Conservation (phyloP, 2,329 filamentous ascomycete genomes). For the Colletotrichum sojae region DNA sequence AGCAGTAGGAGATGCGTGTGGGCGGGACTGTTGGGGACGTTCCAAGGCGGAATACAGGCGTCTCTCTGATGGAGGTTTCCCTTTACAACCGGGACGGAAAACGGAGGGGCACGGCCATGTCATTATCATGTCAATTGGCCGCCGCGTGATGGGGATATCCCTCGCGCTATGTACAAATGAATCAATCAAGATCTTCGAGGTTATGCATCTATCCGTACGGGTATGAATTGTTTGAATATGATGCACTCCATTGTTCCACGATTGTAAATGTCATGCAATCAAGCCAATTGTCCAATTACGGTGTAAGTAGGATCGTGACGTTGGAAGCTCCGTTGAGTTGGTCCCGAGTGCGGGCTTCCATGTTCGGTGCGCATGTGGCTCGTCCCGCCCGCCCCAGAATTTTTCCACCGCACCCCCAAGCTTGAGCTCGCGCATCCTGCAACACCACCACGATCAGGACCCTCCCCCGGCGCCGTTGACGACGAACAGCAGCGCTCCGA, state of each 20-base stretch:
- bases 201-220: slow-evolving; percentile 35
- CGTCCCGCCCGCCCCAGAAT: slow-evolving; percentile 42
- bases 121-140: slow-evolving; percentile 30
- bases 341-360: slow-evolving; percentile 5
- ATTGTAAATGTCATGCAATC: not conserved
- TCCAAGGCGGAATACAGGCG: slow-evolving; percentile 3
- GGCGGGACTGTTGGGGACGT: slow-evolving; percentile 16
- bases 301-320: not conserved
- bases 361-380: slow-evolving; percentile 33
- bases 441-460: slow-evolving; percentile 24
- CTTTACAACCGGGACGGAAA: slow-evolving; percentile 16
- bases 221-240: not conserved
- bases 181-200: slow-evolving; percentile 34
- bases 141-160: slow-evolving; percentile 36
- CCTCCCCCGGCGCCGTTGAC: slow-evolving; percentile 3
- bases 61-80: slow-evolving; percentile 27
- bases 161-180: slow-evolving; percentile 40
- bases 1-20: slow-evolving; percentile 54
- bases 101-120: slow-evolving; percentile 25
- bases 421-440: slow-evolving; percentile 35
- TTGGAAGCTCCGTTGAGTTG: slow-evolving; percentile 5
- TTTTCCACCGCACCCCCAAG: slow-evolving; percentile 38
- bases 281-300: not conserved
- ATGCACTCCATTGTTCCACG: not conserved
- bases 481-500: slow-evolving; percentile 7